A percentile compares a stretch with the other conserved stretches of the same genome.
Conservation (phyloP, 352 stramenopile species). For the Globisporangium lucens region DNA sequence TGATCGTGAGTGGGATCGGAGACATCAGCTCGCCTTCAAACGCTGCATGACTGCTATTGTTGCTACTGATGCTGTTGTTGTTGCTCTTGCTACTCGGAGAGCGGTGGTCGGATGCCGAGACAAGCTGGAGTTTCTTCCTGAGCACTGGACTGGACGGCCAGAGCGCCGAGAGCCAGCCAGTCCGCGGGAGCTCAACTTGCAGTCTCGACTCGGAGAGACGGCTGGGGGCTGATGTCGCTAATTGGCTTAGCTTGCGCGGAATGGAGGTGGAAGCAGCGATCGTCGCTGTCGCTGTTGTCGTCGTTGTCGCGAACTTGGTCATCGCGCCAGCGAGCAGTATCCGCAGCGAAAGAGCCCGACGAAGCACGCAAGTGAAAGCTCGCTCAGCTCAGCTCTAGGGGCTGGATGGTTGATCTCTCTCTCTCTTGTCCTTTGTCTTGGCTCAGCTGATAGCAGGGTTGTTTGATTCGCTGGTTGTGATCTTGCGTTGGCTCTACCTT, state of each 20-base stretch:
- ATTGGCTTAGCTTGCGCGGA: slow-evolving; percentile 10
- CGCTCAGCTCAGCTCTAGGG: not conserved
- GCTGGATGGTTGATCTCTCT: not conserved
- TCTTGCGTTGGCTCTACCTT: not conserved
- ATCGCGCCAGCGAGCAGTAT: slow-evolving; percentile 7
- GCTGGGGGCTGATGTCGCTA: slow-evolving; percentile 10
- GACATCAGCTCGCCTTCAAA: slow-evolving; percentile 11
- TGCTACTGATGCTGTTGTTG: slow-evolving; percentile 27
- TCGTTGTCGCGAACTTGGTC: slow-evolving; percentile 6
- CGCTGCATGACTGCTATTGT: slow-evolving; percentile 13
- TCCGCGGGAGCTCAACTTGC: slow-evolving; percentile 18
- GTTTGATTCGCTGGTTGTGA: not conserved
- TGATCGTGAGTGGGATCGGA: slow-evolving; percentile 13
- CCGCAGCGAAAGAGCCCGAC: not conserved
- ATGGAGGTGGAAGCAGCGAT: not conserved
- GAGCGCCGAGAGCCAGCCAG: slow-evolving; percentile 32
- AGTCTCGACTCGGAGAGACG: slow-evolving; percentile 17
- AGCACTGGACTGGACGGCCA: slow-evolving; percentile 32
- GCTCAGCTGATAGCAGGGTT: not conserved
- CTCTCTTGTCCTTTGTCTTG: not conserved
- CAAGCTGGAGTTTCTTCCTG: slow-evolving; percentile 31
- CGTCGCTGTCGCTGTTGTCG: not conserved
- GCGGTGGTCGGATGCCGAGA: slow-evolving; percentile 11
- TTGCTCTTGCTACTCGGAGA: slow-evolving; percentile 11
- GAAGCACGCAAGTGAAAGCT: not conserved